Conservation (phyloP, 2,329 filamentous ascomycete genomes). For the Ophiostoma triangulosporum region DNA sequence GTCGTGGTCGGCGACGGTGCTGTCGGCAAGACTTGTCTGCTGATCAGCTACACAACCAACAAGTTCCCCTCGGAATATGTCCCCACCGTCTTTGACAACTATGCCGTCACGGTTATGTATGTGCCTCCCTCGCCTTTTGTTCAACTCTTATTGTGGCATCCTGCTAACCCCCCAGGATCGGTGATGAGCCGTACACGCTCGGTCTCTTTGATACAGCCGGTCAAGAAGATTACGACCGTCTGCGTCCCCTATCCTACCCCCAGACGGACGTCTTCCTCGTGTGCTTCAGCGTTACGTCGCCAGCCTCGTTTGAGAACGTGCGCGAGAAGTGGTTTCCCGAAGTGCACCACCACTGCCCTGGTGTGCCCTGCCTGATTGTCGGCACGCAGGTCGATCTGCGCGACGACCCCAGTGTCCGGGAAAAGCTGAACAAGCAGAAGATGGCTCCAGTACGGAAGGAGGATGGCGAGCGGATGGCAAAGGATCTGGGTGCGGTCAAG, state of each 20-base stretch:
- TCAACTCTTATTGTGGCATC: not conserved
- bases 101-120: conserved; percentile 99
- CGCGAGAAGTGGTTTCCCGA: conserved; percentile 98
- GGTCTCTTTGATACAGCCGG: conserved; percentile 97
- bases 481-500: conserved; percentile 93
- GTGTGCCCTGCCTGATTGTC: conserved; percentile 93
- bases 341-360: conserved; percentile 96
- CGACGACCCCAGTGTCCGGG: conserved; percentile 72
- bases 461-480: conserved; percentile 91
- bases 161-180: conserved; percentile 56
- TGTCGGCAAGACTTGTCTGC: conserved; percentile 95
- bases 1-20: conserved; percentile 99
- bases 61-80: conserved; percentile 99
- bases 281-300: conserved; percentile 96
- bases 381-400: conserved; percentile 95
- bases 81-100: conserved; percentile 98
- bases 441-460: conserved; percentile 87
- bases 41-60: conserved; percentile 99
- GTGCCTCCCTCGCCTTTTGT: conserved; percentile 24
- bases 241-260: conserved; percentile 91
- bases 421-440: conserved; percentile 91
- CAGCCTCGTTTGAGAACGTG: conserved; percentile 97
- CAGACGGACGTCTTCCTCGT: conserved; percentile 98
- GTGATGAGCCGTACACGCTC: conserved; percentile 94
- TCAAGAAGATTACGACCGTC: conserved; percentile 97